A percentile compares a stretch with the other conserved stretches of the same genome.
Evolutionary conservation across 208 protist species (phyloP).

Genomic region (Blastocrithidia nonstop): DNA sequence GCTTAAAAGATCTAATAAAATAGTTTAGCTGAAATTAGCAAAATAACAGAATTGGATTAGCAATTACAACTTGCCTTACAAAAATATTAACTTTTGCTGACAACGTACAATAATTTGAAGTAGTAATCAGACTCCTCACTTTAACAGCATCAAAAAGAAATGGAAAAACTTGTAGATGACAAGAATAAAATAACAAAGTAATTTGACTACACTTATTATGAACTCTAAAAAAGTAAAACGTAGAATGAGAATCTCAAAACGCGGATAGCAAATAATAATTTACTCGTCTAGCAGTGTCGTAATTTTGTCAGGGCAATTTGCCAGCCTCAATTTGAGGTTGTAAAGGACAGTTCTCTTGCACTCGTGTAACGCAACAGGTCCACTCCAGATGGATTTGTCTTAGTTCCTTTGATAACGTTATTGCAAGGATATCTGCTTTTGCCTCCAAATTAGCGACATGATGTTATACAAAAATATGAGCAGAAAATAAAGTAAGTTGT

Average conservation of each 20-base stretch:
- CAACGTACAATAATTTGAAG: no score
- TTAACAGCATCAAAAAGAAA: no score
- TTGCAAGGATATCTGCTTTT: slow-evolving; percentile 74
- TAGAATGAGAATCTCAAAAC: slow-evolving; percentile 3
- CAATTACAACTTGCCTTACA: no score
- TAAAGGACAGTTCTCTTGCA: slow-evolving; percentile 56
- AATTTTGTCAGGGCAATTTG: slow-evolving; percentile 66
- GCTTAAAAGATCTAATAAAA: no score
- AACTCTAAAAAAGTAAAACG: no score
- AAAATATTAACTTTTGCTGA: no score
- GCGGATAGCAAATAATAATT: slow-evolving; percentile 16
- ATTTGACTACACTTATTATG: no score
- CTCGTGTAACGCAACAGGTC: slow-evolving; percentile 49
- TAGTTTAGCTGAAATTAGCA: no score
- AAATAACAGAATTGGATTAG: no score
- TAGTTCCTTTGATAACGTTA: slow-evolving; percentile 54
- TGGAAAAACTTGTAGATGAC: no score
- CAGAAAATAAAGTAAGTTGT: slow-evolving; percentile 2
- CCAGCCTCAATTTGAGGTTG: slow-evolving; percentile 66
- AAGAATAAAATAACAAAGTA: no score
- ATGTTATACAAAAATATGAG: slow-evolving; percentile 57
- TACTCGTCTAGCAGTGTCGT: slow-evolving; percentile 46
- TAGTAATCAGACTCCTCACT: no score
- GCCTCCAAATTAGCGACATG: slow-evolving; percentile 29
- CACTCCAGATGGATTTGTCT: slow-evolving; percentile 66